Conservation (phyloP, 2,329 filamentous ascomycete species). For the Exophiala sp. region DNA sequence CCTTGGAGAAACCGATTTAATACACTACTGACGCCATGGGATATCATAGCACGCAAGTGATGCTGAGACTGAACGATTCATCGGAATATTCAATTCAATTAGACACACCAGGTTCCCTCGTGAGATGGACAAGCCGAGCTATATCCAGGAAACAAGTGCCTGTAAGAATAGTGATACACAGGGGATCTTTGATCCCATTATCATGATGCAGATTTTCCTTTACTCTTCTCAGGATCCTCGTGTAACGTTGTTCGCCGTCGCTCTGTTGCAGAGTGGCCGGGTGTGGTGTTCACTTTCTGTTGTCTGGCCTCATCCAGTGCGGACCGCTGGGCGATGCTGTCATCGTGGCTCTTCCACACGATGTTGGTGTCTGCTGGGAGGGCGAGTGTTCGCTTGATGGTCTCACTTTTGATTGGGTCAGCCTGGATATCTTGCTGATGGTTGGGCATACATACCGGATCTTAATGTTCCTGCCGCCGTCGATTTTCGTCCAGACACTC, state of each 20-base stretch:
- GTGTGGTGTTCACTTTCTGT: slow-evolving; percentile 61
- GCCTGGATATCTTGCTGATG: neutral
- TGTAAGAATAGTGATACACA: slow-evolving; percentile 15
- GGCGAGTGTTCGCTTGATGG: slow-evolving; percentile 82
- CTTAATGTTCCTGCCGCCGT: slow-evolving; percentile 90
- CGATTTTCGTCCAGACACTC: slow-evolving; percentile 94
- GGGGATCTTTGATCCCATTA: slow-evolving; percentile 23
- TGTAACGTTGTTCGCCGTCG: slow-evolving; percentile 41
- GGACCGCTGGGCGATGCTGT: slow-evolving; percentile 86
- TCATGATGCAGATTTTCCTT: slow-evolving; percentile 38
- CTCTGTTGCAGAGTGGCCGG: slow-evolving; percentile 34
- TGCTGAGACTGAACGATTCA: neutral
- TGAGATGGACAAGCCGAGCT: neutral
- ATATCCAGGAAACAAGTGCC: slow-evolving; percentile 17
- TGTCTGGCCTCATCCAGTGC: slow-evolving; percentile 88
- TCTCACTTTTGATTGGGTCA: slow-evolving; percentile 61
- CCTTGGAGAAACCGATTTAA: too few relatives aligned
- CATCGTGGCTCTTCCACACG: slow-evolving; percentile 93
- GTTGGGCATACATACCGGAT: slow-evolving; percentile 65
- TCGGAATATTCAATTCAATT: neutral
- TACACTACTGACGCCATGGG: too few relatives aligned
- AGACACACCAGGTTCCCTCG: neutral
- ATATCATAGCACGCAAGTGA: too few relatives aligned
- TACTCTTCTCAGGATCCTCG: slow-evolving; percentile 43
- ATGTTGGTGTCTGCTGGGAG: slow-evolving; percentile 87